These are phyloP conservation scores for Cucurbita maxima DNA, from an alignment of 306 rosid species.

Conservation along the genomic window DNA sequence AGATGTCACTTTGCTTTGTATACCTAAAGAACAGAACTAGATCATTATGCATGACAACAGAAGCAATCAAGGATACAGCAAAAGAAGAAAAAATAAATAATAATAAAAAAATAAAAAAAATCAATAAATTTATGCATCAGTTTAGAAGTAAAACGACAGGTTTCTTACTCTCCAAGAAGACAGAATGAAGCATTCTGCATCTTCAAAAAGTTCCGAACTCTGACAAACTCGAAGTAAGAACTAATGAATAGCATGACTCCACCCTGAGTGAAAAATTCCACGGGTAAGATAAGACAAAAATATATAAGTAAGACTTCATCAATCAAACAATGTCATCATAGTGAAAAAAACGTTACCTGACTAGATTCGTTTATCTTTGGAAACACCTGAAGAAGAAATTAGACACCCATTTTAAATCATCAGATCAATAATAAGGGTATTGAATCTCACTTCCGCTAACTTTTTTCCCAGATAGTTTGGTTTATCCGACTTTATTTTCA, in stretches of 20 bases:
- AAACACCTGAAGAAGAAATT: constrained; percentile 46
- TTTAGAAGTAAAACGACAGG: neutral
- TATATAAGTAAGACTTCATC: neutral
- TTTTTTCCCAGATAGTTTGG: neutral
- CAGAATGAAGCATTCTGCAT: constrained; percentile 76
- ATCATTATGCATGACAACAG: constrained; percentile 4
- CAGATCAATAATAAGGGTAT: neutral
- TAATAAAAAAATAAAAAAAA: too few relatives aligned
- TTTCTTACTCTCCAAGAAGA: constrained; percentile 82
- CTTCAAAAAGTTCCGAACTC: constrained; percentile 71
- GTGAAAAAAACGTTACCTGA: constrained; percentile 32
- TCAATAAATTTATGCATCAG: neutral
- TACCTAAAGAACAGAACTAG: constrained; percentile 37
- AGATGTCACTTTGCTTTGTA: constrained; percentile 63
- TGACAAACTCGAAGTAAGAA: constrained; percentile 68
- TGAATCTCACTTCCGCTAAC: neutral
- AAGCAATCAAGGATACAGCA: neutral
- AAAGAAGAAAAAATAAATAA: neutral
- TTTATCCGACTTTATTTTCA: neutral
- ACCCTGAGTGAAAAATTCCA: constrained; percentile 43
- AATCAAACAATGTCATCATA: neutral
- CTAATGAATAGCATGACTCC: constrained; percentile 74
- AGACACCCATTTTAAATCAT: neutral
- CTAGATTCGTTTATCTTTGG: constrained; percentile 70
- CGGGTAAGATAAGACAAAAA: neutral